These are phyloP conservation scores for Thuja plicata DNA, from an alignment of 83 land plant genomes.

Conservation along the genomic window DNA sequence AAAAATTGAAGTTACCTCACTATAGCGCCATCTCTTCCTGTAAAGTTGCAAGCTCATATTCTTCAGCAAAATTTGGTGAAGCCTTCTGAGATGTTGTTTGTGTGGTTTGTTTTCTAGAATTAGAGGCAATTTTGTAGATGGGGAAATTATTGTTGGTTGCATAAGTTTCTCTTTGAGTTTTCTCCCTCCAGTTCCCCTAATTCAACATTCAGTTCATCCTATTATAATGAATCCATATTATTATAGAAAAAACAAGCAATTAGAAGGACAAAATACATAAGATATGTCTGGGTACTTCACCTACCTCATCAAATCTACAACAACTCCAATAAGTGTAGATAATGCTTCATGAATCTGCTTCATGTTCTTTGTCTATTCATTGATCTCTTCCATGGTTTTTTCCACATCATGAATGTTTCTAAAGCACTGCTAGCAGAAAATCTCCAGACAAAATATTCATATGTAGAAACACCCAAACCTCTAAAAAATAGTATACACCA, in stretches of 20 bases:
- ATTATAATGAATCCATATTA: background rate
- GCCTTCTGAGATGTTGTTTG: no score
- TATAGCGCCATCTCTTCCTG: no score
- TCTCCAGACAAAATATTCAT: background rate
- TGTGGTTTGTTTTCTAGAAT: no score
- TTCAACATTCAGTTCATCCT: conserved; percentile 77
- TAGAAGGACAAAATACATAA: background rate
- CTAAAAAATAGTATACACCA: background rate
- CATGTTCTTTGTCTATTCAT: conserved; percentile 65
- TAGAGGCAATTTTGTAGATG: conserved; percentile 20
- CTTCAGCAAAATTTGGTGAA: no score
- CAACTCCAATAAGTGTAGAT: conserved; percentile 58
- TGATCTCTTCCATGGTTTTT: conserved; percentile 74
- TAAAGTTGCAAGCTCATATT: no score
- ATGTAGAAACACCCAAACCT: no score
- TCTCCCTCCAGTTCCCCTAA: conserved; percentile 66
- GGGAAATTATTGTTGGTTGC: conserved; percentile 42
- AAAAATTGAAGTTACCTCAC: no score
- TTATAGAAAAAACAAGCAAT: background rate
- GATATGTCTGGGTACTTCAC: background rate
- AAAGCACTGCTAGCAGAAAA: conserved; percentile 7
- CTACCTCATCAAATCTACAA: conserved; percentile 65
- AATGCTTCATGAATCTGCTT: conserved; percentile 58
- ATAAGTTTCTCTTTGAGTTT: conserved; percentile 61
- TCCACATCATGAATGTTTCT: conserved; percentile 77